These are phyloP conservation scores for Oldenlandia corymbosa DNA, from an alignment of 257 asterid species.

Conservation along the genomic window DNA sequence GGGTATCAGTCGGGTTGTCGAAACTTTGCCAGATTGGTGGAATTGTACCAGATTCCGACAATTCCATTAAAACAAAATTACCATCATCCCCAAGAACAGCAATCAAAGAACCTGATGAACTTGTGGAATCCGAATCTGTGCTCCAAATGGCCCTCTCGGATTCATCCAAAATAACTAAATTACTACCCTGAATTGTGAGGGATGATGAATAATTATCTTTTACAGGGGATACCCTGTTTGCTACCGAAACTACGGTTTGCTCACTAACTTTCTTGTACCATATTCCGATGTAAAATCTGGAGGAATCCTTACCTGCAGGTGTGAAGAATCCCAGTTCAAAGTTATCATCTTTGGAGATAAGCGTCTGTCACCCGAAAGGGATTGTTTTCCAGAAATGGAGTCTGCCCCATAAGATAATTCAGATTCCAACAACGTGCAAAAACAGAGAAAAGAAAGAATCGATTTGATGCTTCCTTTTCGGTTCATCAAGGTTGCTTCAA, in stretches of 20 bases:
- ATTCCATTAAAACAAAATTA: slow-evolving; percentile 18
- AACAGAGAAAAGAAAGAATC: no score
- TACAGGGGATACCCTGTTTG: slow-evolving; percentile 50
- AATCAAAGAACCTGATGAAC: slow-evolving; percentile 6
- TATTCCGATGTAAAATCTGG: no score
- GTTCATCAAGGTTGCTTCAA: no score
- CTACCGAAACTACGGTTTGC: slow-evolving; percentile 62
- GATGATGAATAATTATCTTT: slow-evolving; percentile 25
- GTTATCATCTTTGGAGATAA: no score
- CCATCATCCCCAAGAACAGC: slow-evolving; percentile 19
- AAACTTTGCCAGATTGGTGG: slow-evolving; percentile 25
- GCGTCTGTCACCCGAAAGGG: no score
- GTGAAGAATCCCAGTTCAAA: no score
- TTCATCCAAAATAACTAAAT: slow-evolving; percentile 32
- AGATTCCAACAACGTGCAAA: no score
- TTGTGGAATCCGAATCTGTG: slow-evolving; percentile 4
- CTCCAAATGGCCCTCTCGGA: slow-evolving; percentile 14
- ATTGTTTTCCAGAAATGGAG: no score
- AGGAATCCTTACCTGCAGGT: no score
- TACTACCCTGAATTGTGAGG: slow-evolving; percentile 28
- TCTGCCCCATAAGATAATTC: no score
- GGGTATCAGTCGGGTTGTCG: slow-evolving; percentile 21
- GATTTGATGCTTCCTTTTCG: no score
- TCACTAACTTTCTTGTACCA: no score
- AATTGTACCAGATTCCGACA: not conserved